phyloP scores from a whole-genome alignment of 768 basidiomycete species.

The Pleurotus pulmonarius region DNA sequence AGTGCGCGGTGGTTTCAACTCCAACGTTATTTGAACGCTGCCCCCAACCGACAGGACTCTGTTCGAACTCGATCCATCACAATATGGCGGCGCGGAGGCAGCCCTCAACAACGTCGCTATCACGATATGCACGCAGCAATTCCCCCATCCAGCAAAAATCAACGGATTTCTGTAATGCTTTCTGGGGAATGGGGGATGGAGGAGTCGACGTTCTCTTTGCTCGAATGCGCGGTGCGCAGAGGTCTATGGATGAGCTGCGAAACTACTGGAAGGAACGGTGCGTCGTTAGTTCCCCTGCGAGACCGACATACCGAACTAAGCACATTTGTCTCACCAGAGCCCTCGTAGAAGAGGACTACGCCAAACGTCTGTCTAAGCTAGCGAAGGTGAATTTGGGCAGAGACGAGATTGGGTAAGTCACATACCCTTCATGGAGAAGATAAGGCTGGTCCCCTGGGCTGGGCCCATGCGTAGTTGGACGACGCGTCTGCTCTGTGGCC shows the following conservation, averaged over 20 bases:
- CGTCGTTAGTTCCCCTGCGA: slow-evolving; percentile 19
- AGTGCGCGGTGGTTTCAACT: too few relatives aligned
- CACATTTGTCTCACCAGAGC: slow-evolving; percentile 47
- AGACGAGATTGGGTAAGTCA: slow-evolving; percentile 89
- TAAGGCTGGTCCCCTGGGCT: too few relatives aligned
- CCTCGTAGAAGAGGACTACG: slow-evolving; percentile 91
- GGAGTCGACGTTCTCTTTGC: slow-evolving; percentile 91
- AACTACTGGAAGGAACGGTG: slow-evolving; percentile 95
- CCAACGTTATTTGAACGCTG: too few relatives aligned
- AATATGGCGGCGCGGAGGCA: slow-evolving; percentile 73
- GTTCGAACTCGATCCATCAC: too few relatives aligned
- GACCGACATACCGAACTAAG: slow-evolving; percentile 3
- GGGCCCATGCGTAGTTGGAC: too few relatives aligned
- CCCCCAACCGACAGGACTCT: too few relatives aligned
- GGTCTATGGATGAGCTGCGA: slow-evolving; percentile 86
- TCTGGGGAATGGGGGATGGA: slow-evolving; percentile 87
- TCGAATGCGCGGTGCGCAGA: slow-evolving; percentile 78
- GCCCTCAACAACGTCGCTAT: slow-evolving; percentile 77
- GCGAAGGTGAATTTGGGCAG: slow-evolving; percentile 73
- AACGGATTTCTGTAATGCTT: slow-evolving; percentile 93
- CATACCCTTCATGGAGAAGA: neutral
- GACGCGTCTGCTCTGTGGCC: neutral
- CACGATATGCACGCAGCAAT: slow-evolving; percentile 58
- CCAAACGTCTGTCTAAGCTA: slow-evolving; percentile 77
- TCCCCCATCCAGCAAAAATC: slow-evolving; percentile 48